Percentiles rank a stretch among this genome's conserved stretches.
These are phyloP conservation scores for Melaleuca alternifolia DNA, from an alignment of 345 rosid species.

Conservation along the genomic window DNA sequence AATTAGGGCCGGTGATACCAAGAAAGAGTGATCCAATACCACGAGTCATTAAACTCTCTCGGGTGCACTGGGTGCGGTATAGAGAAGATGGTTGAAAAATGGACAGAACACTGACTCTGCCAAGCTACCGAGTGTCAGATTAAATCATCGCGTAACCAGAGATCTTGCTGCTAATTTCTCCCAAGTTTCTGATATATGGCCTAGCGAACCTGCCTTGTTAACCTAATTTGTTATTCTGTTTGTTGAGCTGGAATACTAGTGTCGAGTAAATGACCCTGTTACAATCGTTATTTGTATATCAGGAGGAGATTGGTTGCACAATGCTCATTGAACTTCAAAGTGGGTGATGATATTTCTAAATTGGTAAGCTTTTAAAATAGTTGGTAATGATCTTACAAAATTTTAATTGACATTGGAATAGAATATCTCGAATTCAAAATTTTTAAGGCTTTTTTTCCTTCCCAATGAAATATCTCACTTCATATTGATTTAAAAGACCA, in stretches of 20 bases:
- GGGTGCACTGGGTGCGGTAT: not conserved
- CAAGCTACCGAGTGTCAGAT: not conserved
- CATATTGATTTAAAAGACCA: no score
- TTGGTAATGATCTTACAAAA: no score
- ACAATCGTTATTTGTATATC: not conserved
- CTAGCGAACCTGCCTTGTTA: not conserved
- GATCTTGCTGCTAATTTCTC: not conserved
- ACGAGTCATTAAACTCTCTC: not conserved
- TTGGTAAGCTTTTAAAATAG: no score
- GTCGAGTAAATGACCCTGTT: not conserved
- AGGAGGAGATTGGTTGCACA: not conserved
- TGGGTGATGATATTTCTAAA: not conserved
- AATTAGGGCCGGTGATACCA: not conserved
- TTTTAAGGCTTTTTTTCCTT: no score
- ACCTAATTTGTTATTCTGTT: not conserved
- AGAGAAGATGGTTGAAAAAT: not conserved
- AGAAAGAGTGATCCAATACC: not conserved
- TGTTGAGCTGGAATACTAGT: not conserved
- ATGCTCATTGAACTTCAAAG: not conserved
- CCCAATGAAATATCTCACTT: no score
- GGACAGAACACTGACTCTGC: not conserved
- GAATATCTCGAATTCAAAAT: no score
- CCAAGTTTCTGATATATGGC: not conserved
- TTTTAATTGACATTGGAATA: no score
- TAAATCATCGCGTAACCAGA: not conserved